Evolutionary conservation across 352 stramenopile genomes (phyloP), one percentile per base, ranked within the genome.

Genomic region (Globisporangium spiculum): DNA sequence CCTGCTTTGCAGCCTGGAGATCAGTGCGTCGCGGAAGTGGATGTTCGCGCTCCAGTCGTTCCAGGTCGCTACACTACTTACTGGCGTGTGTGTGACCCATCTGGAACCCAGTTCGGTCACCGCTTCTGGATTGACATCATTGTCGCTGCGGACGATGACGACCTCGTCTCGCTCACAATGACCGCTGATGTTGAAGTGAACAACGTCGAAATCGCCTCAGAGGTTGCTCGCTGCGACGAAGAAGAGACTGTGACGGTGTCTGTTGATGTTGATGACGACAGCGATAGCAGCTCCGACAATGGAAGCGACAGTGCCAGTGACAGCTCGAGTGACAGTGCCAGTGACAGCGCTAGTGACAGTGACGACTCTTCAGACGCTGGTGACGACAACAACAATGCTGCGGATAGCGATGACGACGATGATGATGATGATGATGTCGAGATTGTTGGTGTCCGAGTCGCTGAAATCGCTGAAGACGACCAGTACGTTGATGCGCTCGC

Each of bases 61-160:
- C 65, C 75, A 52, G 80, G 86, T 2, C 86, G 90, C 9, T 96
- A 96, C 79, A 94, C 90, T 32, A 85, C 86, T 22, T 96, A 96
- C 75, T 97, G 90, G 86, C 89, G 90, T 24, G 69, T 97, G 44
- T 87, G 81, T 60, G 91, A 82, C 5, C 72, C 85, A 9, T 80
- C 91, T n/a, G 86, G 86, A 60, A 91, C 86, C 27, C 84, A 85
- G 54, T 97, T 97, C 66, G 90, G 90, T 0, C 89, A 97, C 62
- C 84, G 89, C 8, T 85, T 97, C 46, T 97, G 90, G 90, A 84
- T 96, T 30, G 89, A 97, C 66, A 83, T 97, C 54, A 92, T 87
- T 36, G 87, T 96, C 4, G 58, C 56, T 24, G 64, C 36, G 5
- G 53, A 52, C 7, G 70, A 68, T 36, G 63, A 58, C 4, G 65